Evolutionary conservation across 306 rosid species (phyloP).

Genomic region (Vicia villosa): DNA sequence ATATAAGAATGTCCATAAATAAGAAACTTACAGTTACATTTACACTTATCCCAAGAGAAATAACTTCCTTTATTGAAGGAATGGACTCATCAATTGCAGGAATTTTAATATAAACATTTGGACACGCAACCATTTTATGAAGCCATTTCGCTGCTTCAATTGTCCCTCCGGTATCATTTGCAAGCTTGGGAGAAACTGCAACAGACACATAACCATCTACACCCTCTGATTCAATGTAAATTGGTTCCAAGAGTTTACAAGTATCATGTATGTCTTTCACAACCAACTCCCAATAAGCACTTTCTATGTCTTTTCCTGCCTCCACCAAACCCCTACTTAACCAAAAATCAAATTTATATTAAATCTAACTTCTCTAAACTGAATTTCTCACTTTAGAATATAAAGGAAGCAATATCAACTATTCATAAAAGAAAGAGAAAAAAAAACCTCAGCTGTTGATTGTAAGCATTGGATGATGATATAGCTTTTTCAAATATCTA

Average conservation of each 20-base stretch:
- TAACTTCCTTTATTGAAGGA: conserved; percentile 77
- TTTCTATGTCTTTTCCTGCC: conserved; percentile 75
- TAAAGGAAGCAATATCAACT: not conserved
- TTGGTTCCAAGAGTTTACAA: conserved; percentile 77
- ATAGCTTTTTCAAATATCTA: conserved; percentile 93
- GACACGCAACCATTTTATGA: conserved; percentile 67
- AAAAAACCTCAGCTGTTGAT: conserved; percentile 68
- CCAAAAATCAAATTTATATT: conserved; percentile 27
- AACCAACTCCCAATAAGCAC: conserved; percentile 87
- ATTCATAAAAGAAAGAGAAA: not conserved
- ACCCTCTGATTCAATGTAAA: conserved; percentile 66
- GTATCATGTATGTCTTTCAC: conserved; percentile 94
- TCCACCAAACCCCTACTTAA: conserved; percentile 63
- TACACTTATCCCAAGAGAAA: conserved; percentile 83
- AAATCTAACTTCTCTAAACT: not conserved
- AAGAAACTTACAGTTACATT: conserved; percentile 82
- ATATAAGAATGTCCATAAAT: conserved; percentile 8
- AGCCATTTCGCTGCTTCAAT: conserved; percentile 85
- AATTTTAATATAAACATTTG: conserved; percentile 79
- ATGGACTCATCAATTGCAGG: conserved; percentile 85
- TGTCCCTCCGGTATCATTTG: conserved; percentile 80
- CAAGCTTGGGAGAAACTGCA: conserved; percentile 77
- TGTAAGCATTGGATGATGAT: conserved; percentile 77
- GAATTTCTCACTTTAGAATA: not conserved
- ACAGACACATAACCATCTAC: conserved; percentile 90